Conservation (phyloP, 2,329 filamentous ascomycete species). For the Xylaria polymorpha region DNA sequence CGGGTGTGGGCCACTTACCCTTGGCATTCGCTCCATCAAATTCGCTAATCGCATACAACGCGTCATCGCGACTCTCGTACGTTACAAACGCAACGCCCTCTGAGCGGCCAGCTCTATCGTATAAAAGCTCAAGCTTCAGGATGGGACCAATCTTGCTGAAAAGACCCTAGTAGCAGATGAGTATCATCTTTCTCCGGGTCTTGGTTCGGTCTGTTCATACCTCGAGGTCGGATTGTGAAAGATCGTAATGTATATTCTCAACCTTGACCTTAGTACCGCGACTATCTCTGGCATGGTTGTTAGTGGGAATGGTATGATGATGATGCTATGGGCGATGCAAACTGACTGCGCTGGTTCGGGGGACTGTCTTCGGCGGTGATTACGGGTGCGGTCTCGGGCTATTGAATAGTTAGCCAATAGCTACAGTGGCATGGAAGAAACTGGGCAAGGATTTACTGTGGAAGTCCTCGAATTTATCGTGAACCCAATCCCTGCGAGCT, state of each 20-base stretch:
- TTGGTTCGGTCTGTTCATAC: constrained; percentile 58
- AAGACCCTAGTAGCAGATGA: constrained; percentile 70
- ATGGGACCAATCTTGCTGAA: constrained; percentile 83
- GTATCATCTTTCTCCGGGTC: constrained; percentile 21
- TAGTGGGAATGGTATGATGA: constrained; percentile 29
- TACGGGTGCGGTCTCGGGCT: constrained; percentile 45
- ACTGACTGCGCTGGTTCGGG: constrained; percentile 51
- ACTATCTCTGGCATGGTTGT: constrained; percentile 56
- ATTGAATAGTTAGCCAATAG: constrained; percentile 27
- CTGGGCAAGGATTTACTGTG: constrained; percentile 58
- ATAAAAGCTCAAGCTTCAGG: constrained; percentile 75
- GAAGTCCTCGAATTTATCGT: constrained; percentile 85
- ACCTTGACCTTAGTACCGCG: constrained; percentile 79
- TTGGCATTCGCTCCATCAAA: constrained; percentile 93
- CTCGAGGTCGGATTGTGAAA: constrained; percentile 84
- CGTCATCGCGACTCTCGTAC: constrained; percentile 78
- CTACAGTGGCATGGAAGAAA: neutral
- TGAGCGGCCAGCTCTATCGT: constrained; percentile 89
- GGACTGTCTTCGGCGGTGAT: constrained; percentile 53
- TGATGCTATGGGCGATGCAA: constrained; percentile 7
- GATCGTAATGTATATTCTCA: constrained; percentile 92
- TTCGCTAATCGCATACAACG: constrained; percentile 77
- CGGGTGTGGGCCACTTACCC: constrained; percentile 57
- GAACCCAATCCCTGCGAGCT: constrained; percentile 83
- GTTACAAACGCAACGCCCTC: constrained; percentile 87